Base-by-base conservation (phyloP, 495 filamentous ascomycete species). In the Hyaloscypha variabilis region DNA sequence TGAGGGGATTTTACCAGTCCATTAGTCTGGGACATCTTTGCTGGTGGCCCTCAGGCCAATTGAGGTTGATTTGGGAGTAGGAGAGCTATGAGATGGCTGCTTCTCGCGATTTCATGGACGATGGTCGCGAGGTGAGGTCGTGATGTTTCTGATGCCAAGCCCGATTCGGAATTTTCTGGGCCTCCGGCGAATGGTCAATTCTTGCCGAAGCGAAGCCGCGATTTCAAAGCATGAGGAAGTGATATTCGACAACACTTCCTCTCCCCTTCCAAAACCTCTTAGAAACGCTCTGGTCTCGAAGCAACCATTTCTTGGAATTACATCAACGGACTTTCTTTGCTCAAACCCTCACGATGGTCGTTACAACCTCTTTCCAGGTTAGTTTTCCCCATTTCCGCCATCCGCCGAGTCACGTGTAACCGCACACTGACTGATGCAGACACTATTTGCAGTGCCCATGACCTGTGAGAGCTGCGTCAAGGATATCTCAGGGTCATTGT, bases 361-460 rank as follows among this genome's bases (percentile, higher is more conserved):
- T 74, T 58, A 72, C 71, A 53, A 72, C 69, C 28, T 65, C 68
- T 25, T 76, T 74, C 60, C 71, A 74, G 62, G 71, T 77, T 14
- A 66, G 61, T 34, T 52, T 23, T 34, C 61, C 23, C 46, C 50
- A 49, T 39, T 64, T 50, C 46, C 55, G 53, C 34, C 21, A 36
- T 54, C 57, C 30, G 49, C 29, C 2, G 26, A 28, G 54, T 68
- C 69, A 71, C 64, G 64, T 69, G 59, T 53, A 52, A 25, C 51
- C n/a, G 23, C 26, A 54, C 11, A 52, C 63, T 66, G 57, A 66
- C 49, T n/a, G 8, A 24, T 51, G 23, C 70, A 97, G 91, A 96
- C 93, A 49, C 89, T 93, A 65, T 97, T 99, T 73, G 91, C 94
- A 65, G 95, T 98, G 75, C 94, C 92, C 26, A 90, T 99, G 84